Evolutionary conservation across 805 yeast genomes (phyloP), one percentile per base, ranked within the genome.

Genomic region (Candida hispaniensis): DNA sequence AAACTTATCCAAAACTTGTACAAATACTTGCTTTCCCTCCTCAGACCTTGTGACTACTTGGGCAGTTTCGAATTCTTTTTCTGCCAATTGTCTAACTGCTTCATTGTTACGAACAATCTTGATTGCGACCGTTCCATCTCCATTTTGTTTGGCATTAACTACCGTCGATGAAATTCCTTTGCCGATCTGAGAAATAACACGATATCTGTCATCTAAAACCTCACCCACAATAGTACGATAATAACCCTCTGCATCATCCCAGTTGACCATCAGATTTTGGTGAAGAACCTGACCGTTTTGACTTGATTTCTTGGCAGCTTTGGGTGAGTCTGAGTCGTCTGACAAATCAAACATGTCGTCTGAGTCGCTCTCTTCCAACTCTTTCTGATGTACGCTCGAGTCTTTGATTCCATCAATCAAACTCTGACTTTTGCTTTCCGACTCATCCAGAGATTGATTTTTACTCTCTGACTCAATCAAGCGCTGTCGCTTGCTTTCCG

Each of bases 61-160:
- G 73, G 79, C 76, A 24, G 85, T 73, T 9, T 75, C 67, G 8
- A 81, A 81, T 54, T 85, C 96, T 48, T 82, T 81, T 41, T 75
- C 58, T 2, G 81, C 93, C 14, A 82, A 75, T 36, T 67, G 62
- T 27, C 59, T 56, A 48, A 77, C 77, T 61, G 80, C 62, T 45
- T 74, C 76, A 41, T 68, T 67, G 54, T 81, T 82, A 41, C 78
- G 69, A 42, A 85, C 77, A 18, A 71, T 62, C 47, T 71, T 71
- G 21, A 71, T 58, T 1, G 76, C 77, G 14, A 70, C 18, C 8
- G 42, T 22, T 20, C 47, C 35, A 10, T 38, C 23, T 4, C 45
- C 41, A 17, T 41, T 27, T 34, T 54, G 59, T 13, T 16, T 13
- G 4, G 56, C 58, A 14, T 50, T 41, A 18, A 56, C 53, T 4